Conservation (phyloP, 257 asterid genomes). For the Plantago ovata region DNA sequence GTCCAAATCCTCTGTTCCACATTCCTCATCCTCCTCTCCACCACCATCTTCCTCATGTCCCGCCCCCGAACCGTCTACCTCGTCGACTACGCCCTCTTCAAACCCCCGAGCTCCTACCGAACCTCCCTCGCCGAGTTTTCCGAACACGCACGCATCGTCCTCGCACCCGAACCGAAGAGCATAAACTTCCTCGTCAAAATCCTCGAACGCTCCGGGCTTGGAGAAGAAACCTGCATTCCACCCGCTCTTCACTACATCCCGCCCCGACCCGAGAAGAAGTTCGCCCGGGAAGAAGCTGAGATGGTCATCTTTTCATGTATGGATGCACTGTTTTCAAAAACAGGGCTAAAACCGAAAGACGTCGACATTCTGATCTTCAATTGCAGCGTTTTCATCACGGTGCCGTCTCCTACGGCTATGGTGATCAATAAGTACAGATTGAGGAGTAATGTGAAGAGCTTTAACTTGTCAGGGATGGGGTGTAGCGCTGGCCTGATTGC, state of each 20-base stretch:
- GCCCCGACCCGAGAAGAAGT: conserved; percentile 27
- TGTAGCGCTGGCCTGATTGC: conserved; percentile 61
- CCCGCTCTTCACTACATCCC: conserved; percentile 51
- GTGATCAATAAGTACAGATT: conserved; percentile 56
- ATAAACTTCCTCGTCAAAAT: conserved; percentile 50
- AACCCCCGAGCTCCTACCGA: conserved; percentile 39
- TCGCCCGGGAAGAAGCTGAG: conserved; percentile 47
- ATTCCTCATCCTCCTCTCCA: conserved; percentile 27
- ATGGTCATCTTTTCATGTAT: conserved; percentile 46
- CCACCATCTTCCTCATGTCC: conserved; percentile 32
- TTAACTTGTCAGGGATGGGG: conserved; percentile 68
- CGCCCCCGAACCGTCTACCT: conserved; percentile 45
- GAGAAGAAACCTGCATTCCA: conserved; percentile 54
- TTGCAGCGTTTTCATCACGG: conserved; percentile 55
- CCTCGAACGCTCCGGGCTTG: conserved; percentile 58
- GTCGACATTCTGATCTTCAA: conserved; percentile 45
- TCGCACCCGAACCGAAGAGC: conserved; percentile 38
- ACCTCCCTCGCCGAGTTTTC: conserved; percentile 48
- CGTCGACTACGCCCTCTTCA: conserved; percentile 54
- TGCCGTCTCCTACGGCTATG: conserved; percentile 61
- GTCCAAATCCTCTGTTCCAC: conserved; percentile 17
- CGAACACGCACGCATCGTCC: conserved; percentile 36
- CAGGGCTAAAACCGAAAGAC: conserved; percentile 35
- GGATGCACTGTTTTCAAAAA: conserved; percentile 45
- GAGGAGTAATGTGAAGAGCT: conserved; percentile 54